Conservation (phyloP, 2,329 filamentous ascomycete genomes). For the Claviceps purpurea region DNA sequence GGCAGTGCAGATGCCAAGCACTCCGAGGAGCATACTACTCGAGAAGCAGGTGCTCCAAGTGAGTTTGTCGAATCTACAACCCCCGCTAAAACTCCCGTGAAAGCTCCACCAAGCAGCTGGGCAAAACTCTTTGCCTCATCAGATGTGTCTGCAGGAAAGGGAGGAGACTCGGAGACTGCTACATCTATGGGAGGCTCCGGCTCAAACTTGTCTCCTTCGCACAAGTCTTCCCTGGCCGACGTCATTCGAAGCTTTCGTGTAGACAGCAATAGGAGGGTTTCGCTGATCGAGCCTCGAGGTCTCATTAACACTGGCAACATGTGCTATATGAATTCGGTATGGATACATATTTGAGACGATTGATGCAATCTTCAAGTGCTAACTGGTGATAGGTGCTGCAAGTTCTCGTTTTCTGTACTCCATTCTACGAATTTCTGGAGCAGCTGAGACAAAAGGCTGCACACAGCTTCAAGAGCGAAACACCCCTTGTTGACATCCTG, state of each 20-base stretch:
- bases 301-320: conserved; percentile 96
- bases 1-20: conserved; percentile 11
- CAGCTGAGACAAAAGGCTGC: conserved; percentile 70
- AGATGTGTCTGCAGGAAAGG: conserved; percentile 15
- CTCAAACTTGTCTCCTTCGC: conserved; percentile 29
- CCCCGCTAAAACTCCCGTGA: conserved; percentile 15
- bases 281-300: conserved; percentile 83
- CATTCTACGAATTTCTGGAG: conserved; percentile 89
- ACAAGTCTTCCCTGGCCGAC: conserved; percentile 54
- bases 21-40: conserved; percentile 10
- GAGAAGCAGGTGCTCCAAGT: conserved; percentile 8
- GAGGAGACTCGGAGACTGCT: conserved; percentile 9
- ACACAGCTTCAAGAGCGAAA: conserved; percentile 90
- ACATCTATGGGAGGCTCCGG: conserved; percentile 9
- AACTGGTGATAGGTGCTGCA: conserved; percentile 61
- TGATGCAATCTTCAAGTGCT: conserved; percentile 12
- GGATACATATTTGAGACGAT: conserved; percentile 20
- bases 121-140: conserved; percentile 25
- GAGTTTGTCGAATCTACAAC: conserved; percentile 10
- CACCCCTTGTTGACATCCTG: conserved; percentile 88
- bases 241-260: conserved; percentile 63
- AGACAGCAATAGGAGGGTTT: conserved; percentile 48
- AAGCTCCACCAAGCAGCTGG: conserved; percentile 24
- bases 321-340: conserved; percentile 99
- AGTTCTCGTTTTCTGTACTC: conserved; percentile 83